These are phyloP conservation scores for Phaseolus lunatus DNA, from an alignment of 306 rosid genomes.

Conservation along the genomic window DNA sequence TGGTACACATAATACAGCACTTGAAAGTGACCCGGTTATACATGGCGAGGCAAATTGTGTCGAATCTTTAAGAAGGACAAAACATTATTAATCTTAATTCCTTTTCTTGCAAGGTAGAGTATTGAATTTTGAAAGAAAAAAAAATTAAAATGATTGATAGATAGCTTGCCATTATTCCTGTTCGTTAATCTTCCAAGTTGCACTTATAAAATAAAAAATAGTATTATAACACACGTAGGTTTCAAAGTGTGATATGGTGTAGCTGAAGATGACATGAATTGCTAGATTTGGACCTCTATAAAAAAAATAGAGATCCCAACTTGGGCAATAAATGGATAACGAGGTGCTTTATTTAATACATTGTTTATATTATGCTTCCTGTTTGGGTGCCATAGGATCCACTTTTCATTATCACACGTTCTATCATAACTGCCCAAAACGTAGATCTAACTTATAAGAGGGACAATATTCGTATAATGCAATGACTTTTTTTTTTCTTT, in stretches of 20 bases:
- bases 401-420: slow-evolving; percentile 7
- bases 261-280: slow-evolving; percentile 31
- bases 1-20: background rate
- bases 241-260: slow-evolving; percentile 29
- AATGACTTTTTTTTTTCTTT: slow-evolving; percentile 13
- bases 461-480: slow-evolving; percentile 35
- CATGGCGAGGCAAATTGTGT: slow-evolving; percentile 12
- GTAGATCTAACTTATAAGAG: slow-evolving; percentile 34
- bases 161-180: background rate
- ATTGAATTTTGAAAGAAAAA: slow-evolving; percentile 12
- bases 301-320: slow-evolving; percentile 39
- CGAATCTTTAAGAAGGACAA: slow-evolving; percentile 29
- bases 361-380: slow-evolving; percentile 49
- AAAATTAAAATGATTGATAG: background rate
- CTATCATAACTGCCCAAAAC: slow-evolving; percentile 14
- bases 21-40: slow-evolving; percentile 42
- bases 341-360: slow-evolving; percentile 43
- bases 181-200: slow-evolving; percentile 2
- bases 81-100: slow-evolving; percentile 21
- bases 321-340: slow-evolving; percentile 52
- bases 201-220: slow-evolving; percentile 25
- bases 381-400: slow-evolving; percentile 45
- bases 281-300: slow-evolving; percentile 12
- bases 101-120: slow-evolving; percentile 55
- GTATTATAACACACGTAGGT: background rate